Evolutionary conservation across 805 yeast species (phyloP).

Genomic region (Zygotorulaspora danielsina): DNA sequence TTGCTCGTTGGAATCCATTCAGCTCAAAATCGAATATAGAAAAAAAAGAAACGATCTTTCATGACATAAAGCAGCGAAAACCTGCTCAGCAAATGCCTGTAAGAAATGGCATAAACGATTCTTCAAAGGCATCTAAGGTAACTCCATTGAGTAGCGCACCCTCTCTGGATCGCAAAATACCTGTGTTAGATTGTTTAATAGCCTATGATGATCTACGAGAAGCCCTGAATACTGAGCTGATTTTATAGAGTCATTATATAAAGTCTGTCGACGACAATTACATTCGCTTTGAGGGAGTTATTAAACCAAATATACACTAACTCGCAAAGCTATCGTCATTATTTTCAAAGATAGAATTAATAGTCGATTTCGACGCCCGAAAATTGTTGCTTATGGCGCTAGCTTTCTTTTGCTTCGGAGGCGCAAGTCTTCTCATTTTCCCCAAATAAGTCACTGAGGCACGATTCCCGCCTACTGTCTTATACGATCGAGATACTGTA

Average conservation of each 20-base stretch:
- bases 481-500: constrained; percentile 50
- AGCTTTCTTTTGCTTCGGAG: constrained; percentile 21
- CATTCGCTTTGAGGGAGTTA: no score
- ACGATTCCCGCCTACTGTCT: constrained; percentile 50
- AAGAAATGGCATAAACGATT: neutral
- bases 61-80: neutral
- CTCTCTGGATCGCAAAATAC: no score
- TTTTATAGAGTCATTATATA: no score
- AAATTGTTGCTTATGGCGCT: neutral
- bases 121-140: no score
- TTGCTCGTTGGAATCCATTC: constrained; percentile 21
- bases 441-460: constrained; percentile 58
- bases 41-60: constrained; percentile 4
- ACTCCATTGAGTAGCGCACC: no score
- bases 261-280: no score
- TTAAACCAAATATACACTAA: no score
- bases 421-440: constrained; percentile 32
- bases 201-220: constrained; percentile 28
- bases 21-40: constrained; percentile 7
- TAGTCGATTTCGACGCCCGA: neutral
- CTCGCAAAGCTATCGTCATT: constrained; percentile 23
- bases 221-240: constrained; percentile 31
- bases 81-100: neutral
- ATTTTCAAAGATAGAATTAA: constrained; percentile 18
- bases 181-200: constrained; percentile 19